Evolutionary conservation across 129 eudicot species (phyloP).

Genomic region (Erigeron canadensis): DNA sequence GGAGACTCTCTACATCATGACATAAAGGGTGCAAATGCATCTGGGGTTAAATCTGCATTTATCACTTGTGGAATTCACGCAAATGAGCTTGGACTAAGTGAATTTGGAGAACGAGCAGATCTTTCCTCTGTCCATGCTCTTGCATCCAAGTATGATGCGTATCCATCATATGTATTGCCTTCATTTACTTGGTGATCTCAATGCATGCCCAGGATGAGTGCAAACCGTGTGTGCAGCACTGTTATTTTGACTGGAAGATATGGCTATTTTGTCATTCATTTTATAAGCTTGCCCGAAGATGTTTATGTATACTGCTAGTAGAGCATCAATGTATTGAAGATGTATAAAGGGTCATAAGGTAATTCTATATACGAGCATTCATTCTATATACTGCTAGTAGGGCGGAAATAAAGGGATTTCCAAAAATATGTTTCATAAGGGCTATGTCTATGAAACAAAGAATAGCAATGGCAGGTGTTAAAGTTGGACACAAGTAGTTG

Average conservation of each 20-base stretch:
- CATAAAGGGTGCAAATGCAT: constrained; percentile 90
- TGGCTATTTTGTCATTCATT: constrained; percentile 16
- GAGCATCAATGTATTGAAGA: neutral
- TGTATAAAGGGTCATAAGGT: neutral
- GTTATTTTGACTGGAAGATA: neutral
- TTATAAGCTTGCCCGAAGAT: constrained; percentile 8
- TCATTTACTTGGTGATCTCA: constrained; percentile 66
- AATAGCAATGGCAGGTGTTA: too few relatives aligned
- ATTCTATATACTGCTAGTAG: too few relatives aligned
- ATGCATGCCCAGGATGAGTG: constrained; percentile 11
- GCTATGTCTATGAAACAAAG: too few relatives aligned
- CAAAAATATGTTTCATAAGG: too few relatives aligned
- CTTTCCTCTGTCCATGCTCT: constrained; percentile 52
- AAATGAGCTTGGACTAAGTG: constrained; percentile 62
- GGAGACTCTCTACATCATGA: constrained; percentile 97
- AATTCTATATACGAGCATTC: too few relatives aligned
- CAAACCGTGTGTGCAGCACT: neutral
- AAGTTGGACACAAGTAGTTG: too few relatives aligned
- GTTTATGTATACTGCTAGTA: neutral
- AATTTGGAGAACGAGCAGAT: constrained; percentile 66
- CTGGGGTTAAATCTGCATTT: constrained; percentile 69
- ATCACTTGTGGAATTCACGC: constrained; percentile 88
- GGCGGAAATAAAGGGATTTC: too few relatives aligned
- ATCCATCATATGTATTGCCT: constrained; percentile 71
- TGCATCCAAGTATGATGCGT: constrained; percentile 59